Evolutionary conservation across 176 grass and related monocot species (phyloP).

Genomic region (Aegilops umbellulata): DNA sequence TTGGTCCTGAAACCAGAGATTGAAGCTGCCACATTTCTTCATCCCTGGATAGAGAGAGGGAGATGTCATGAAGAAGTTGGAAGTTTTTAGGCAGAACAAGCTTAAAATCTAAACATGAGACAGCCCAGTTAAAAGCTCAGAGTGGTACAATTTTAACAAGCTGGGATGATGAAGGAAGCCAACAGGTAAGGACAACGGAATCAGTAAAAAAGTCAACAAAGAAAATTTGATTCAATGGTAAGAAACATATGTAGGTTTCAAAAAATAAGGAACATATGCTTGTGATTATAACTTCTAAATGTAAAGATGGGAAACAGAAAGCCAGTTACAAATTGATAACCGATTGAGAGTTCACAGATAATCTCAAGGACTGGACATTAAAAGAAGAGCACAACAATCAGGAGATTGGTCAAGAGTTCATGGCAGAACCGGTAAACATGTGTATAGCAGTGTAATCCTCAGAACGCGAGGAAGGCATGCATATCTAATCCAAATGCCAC

Average conservation of each 20-base stretch:
- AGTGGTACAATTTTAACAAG: constrained; percentile 1
- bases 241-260: too few relatives aligned
- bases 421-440: not conserved
- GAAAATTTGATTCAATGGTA: too few relatives aligned
- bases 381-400: not conserved
- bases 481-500: not conserved
- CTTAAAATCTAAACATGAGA: constrained; percentile 5
- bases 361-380: not conserved
- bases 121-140: constrained; percentile 2
- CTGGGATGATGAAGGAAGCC: too few relatives aligned
- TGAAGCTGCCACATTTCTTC: constrained; percentile 49
- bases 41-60: constrained; percentile 34
- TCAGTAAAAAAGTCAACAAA: too few relatives aligned
- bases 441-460: not conserved
- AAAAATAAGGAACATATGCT: too few relatives aligned
- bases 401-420: constrained; percentile 11
- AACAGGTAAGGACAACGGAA: too few relatives aligned
- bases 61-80: constrained; percentile 34
- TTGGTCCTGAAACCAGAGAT: constrained; percentile 58
- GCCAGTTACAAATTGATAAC: not conserved
- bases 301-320: not conserved
- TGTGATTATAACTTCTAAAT: not conserved
- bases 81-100: not conserved
- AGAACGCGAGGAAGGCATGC: constrained; percentile 1
- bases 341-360: not conserved